These are phyloP conservation scores for Mucor racemosus DNA, from an alignment of 371 early-diverging fungal genomes.

Conservation along the genomic window DNA sequence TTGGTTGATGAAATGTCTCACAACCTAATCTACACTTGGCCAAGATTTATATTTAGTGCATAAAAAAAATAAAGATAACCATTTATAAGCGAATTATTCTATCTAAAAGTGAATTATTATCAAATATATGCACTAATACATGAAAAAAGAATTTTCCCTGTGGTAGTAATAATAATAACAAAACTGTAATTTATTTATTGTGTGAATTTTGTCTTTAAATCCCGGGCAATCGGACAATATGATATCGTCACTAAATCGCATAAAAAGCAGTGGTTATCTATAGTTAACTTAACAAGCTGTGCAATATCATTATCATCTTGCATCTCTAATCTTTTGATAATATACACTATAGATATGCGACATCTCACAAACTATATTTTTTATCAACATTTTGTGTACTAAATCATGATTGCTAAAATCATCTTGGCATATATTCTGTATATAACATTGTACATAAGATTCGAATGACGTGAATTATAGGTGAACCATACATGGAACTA, in stretches of 20 bases:
- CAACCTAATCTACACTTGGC: slow-evolving; percentile 3
- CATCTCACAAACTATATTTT: background rate
- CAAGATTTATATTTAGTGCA: slow-evolving; percentile 3
- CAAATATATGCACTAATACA: too few species aligned
- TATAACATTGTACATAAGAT: background rate
- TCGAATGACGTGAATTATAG: background rate
- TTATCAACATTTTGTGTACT: background rate
- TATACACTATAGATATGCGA: background rate
- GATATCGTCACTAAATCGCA: background rate
- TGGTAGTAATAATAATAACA: background rate
- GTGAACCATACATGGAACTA: background rate
- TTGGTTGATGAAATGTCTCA: background rate
- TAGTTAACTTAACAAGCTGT: background rate
- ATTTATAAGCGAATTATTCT: too few species aligned
- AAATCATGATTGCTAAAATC: background rate
- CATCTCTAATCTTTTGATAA: background rate
- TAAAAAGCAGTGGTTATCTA: too few species aligned
- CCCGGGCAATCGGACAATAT: background rate
- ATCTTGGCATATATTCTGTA: background rate
- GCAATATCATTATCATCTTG: background rate
- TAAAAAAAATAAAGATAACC: background rate
- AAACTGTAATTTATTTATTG: background rate
- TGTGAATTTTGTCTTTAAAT: background rate
- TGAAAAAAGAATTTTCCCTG: background rate
- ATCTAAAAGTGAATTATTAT: too few species aligned